These are phyloP conservation scores for Chlorella sp. DNA, from an alignment of 139 green algal genomes.

Conservation along the genomic window DNA sequence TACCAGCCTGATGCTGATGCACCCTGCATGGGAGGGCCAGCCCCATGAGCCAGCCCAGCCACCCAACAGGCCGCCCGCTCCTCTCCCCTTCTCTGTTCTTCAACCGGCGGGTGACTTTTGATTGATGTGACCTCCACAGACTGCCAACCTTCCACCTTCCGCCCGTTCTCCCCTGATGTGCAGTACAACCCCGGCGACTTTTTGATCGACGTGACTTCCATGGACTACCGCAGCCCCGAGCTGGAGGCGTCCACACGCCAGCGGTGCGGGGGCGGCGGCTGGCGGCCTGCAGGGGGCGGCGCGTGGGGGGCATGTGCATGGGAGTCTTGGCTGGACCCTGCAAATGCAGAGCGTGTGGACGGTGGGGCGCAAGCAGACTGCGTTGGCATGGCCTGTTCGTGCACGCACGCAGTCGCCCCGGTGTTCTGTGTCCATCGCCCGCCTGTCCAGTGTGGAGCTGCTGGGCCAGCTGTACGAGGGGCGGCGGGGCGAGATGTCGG, in stretches of 20 bases:
- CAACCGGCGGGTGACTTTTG: too few species aligned
- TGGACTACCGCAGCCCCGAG: conserved; percentile 41
- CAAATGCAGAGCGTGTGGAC: too few species aligned
- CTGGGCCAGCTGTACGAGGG: conserved; percentile 24
- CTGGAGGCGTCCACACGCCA: conserved; percentile 26
- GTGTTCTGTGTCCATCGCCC: too few species aligned
- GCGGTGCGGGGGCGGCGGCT: neutral
- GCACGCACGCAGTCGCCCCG: too few species aligned
- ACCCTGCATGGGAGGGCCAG: neutral
- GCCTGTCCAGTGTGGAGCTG: conserved; percentile 38
- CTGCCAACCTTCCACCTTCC: neutral
- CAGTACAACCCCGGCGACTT: conserved; percentile 30
- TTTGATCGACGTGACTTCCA: conserved; percentile 53
- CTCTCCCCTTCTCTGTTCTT: neutral
- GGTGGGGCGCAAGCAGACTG: too few species aligned
- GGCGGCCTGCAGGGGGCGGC: too few species aligned
- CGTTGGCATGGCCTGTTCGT: too few species aligned
- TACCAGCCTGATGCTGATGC: too few species aligned
- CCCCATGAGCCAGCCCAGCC: neutral
- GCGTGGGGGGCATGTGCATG: too few species aligned
- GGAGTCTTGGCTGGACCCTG: too few species aligned
- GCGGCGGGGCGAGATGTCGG: neutral
- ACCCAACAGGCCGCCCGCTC: too few species aligned
- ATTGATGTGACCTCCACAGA: neutral
- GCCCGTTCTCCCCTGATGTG: neutral